These are phyloP conservation scores for Penicillium coffeae DNA, from an alignment of 495 filamentous ascomycete species.

Conservation along the genomic window DNA sequence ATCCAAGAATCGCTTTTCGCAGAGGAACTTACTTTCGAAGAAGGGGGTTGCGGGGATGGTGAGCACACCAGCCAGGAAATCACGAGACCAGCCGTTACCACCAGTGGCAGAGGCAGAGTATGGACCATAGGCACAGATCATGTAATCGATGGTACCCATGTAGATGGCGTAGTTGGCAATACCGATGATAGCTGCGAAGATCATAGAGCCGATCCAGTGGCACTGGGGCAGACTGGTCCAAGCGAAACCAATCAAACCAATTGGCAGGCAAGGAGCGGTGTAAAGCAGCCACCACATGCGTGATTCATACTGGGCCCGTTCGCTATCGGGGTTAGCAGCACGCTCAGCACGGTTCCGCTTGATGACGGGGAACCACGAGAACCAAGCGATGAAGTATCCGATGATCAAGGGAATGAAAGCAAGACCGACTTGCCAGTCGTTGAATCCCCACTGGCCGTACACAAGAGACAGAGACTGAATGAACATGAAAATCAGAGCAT, in stretches of 20 bases:
- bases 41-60: conserved; percentile 73
- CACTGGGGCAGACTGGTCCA: conserved; percentile 57
- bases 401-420: conserved; percentile 56
- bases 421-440: conserved; percentile 46
- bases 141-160: conserved; percentile 75
- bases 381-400: conserved; percentile 58
- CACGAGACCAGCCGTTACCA: conserved; percentile 70
- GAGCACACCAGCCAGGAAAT: conserved; percentile 77
- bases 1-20: not conserved
- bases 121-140: conserved; percentile 66
- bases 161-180: conserved; percentile 70
- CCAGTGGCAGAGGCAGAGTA: conserved; percentile 71
- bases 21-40: conserved; percentile 45
- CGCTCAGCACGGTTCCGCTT: conserved; percentile 48
- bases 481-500: conserved; percentile 65
- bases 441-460: conserved; percentile 57
- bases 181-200: conserved; percentile 61
- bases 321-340: conserved; percentile 45
- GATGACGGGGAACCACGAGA: conserved; percentile 52
- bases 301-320: conserved; percentile 57
- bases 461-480: conserved; percentile 58
- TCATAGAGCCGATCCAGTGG: conserved; percentile 64
- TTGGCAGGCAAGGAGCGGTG: conserved; percentile 52
- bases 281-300: conserved; percentile 58
- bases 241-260: conserved; percentile 61